A percentile compares a stretch with the other conserved stretches of the same genome.
Evolutionary conservation across 1,139 yeast genomes (phyloP).

Genomic region (Candida neerlandica): DNA sequence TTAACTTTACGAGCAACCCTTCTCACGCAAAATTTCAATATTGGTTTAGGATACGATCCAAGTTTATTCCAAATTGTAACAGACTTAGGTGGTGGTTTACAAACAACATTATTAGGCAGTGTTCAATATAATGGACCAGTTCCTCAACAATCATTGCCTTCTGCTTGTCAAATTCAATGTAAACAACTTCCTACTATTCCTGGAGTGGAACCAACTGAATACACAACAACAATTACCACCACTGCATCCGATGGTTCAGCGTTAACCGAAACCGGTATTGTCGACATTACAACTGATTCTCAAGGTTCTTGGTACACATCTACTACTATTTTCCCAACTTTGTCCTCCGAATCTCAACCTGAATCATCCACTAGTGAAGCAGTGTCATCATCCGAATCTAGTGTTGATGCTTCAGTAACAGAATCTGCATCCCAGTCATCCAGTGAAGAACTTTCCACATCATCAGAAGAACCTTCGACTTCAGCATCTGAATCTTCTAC

Average conservation of each 20-base stretch:
- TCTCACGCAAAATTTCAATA: constrained; percentile 20
- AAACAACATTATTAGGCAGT: constrained; percentile 13
- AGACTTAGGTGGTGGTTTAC: constrained; percentile 19
- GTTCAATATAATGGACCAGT: constrained; percentile 23
- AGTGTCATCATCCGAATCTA: not conserved
- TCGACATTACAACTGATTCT: not conserved
- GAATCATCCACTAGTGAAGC: not conserved
- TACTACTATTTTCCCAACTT: constrained; percentile 6
- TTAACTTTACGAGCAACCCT: constrained; percentile 19
- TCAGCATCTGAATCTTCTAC: not conserved
- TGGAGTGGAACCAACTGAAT: not conserved
- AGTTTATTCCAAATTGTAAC: constrained; percentile 16
- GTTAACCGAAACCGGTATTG: constrained; percentile 3
- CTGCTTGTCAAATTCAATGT: constrained; percentile 17
- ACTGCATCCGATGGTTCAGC: not conserved
- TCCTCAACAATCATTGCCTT: constrained; percentile 18
- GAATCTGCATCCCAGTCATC: not conserved
- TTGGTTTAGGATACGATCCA: constrained; percentile 26
- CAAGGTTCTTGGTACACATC: not conserved
- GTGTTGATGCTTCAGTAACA: no score
- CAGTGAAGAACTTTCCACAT: not conserved
- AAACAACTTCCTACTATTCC: constrained; percentile 13
- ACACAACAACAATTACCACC: not conserved
- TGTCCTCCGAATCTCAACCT: not conserved
- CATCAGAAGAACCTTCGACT: constrained; percentile 1